Base-by-base conservation (phyloP, 2,329 filamentous ascomycete species). In the Claviceps maximensis region DNA sequence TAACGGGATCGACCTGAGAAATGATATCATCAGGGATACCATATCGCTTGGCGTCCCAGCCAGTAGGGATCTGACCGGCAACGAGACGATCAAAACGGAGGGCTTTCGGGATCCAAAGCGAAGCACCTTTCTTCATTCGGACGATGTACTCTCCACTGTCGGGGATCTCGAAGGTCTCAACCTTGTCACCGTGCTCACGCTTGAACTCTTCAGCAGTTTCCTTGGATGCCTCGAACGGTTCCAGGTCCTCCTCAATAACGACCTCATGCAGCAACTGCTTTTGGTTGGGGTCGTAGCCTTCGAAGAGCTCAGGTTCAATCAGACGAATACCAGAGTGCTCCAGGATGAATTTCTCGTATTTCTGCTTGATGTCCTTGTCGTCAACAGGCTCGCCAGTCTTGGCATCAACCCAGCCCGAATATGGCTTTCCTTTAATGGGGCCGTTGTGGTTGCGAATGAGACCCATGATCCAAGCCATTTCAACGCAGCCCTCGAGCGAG, bases 381-480 rank as follows among this genome's bases (percentile, higher is more conserved):
- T 97, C 91, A 29, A 98, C 89, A 8, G 93, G 93, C 55, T 97
- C 91, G 45, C 88, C 88, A 52, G 88, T 84, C 80, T 97, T 97
- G 67, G 83, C 78, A 65, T 98, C 93, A 55, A 98, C 88, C 89
- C 88, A 98, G 61, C 93, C 93, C 60, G 91, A 89, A 74, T 98
- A 97, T 58, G 86, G 86, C 74, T 95, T 86, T 67, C 93, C 93
- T 76, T 98, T 98, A 68, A 98, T 82, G 33, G 85, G 84, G 19
- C 93, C 93, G 62, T 97, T 97, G 76, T 95, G 88, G 70, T 98
- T 95, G 78, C 91, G 96, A 75, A 98, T 97, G 55, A 97, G 82
- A 65, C 93, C 93, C 91, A 97, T 98, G 70, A 98, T 89, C 93
- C 93, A 98, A 33, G 93, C 90, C 93, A 98, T 98, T 72, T 98